A percentile compares a stretch with the other conserved stretches of the same genome.
Evolutionary conservation across 2,329 filamentous ascomycete species (phyloP).

Genomic region (Xylariaceae sp.): DNA sequence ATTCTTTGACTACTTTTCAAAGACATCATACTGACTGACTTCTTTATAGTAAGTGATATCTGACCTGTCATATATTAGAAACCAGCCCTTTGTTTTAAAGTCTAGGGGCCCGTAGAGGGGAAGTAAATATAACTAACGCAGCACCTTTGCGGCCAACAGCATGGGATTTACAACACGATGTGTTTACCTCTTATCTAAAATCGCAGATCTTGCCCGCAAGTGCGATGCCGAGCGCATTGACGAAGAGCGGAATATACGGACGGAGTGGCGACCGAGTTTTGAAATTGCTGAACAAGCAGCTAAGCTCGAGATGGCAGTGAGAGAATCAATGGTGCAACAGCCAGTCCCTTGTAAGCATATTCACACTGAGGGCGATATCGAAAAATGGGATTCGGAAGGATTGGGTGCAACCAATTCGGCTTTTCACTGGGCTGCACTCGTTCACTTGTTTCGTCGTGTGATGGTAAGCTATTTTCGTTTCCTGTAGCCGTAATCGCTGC

Average conservation of each 20-base stretch:
- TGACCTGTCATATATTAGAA: too few species aligned
- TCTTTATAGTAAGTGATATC: too few species aligned
- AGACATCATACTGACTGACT: too few species aligned
- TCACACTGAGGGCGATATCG: conserved; percentile 47
- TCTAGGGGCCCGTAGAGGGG: too few species aligned
- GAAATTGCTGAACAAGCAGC: conserved; percentile 56
- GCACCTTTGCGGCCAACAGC: too few species aligned
- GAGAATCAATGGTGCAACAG: conserved; percentile 49
- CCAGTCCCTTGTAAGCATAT: conserved; percentile 46
- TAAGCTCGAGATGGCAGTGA: conserved; percentile 59
- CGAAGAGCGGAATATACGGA: conserved; percentile 44
- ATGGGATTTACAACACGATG: conserved; percentile 75
- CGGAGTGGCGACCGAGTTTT: conserved; percentile 57
- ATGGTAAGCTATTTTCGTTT: too few species aligned
- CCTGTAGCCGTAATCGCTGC: too few species aligned
- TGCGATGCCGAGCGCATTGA: conserved; percentile 67
- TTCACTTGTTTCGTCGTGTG: conserved; percentile 73
- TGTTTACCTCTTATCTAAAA: conserved; percentile 66
- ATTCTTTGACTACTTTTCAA: too few species aligned
- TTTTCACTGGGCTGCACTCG: conserved; percentile 75
- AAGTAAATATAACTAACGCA: too few species aligned
- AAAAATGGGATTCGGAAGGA: conserved; percentile 59
- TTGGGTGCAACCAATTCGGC: conserved; percentile 72
- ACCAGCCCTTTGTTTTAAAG: too few species aligned
- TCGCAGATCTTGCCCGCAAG: conserved; percentile 67